Percentiles rank a stretch among this genome's conserved stretches.
Conservation (phyloP, 2,329 filamentous ascomycete genomes). For the Alternaria triticimaculans region DNA sequence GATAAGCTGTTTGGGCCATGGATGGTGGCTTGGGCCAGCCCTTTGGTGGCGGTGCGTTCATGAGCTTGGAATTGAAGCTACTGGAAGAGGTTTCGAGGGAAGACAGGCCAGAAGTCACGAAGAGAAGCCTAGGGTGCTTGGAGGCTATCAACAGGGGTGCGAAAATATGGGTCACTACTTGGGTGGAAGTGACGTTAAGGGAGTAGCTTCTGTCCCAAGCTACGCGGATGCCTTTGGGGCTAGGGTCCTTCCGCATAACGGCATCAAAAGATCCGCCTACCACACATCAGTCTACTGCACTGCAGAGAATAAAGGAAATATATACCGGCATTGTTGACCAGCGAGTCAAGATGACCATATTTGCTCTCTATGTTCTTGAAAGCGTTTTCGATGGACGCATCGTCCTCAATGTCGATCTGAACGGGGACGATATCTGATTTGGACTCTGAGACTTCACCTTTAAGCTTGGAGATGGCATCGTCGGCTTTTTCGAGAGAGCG, state of each 20-base stretch:
- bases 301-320: too few relatives aligned
- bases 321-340: conserved; percentile 67
- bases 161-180: conserved; percentile 46
- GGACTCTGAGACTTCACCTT: conserved; percentile 51
- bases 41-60: conserved; percentile 34
- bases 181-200: conserved; percentile 49
- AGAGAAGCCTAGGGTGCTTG: conserved; percentile 44
- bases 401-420: conserved; percentile 62
- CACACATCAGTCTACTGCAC: conserved; percentile 18
- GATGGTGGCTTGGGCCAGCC: conserved; percentile 57
- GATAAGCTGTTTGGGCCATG: conserved; percentile 45
- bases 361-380: conserved; percentile 53
- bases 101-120: conserved; percentile 53
- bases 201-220: conserved; percentile 48
- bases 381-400: conserved; percentile 59
- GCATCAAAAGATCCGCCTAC: conserved; percentile 55
- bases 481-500: conserved; percentile 61
- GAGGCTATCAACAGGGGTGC: conserved; percentile 50
- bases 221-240: conserved; percentile 43
- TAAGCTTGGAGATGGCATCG: conserved; percentile 38
- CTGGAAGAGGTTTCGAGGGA: conserved; percentile 43
- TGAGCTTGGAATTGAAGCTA: conserved; percentile 31
- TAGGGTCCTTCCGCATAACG: conserved; percentile 30
- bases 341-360: conserved; percentile 59
- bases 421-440: conserved; percentile 55